Evolutionary conservation across 208 protist genomes (phyloP).

Genomic region (Trypanosoma avium): DNA sequence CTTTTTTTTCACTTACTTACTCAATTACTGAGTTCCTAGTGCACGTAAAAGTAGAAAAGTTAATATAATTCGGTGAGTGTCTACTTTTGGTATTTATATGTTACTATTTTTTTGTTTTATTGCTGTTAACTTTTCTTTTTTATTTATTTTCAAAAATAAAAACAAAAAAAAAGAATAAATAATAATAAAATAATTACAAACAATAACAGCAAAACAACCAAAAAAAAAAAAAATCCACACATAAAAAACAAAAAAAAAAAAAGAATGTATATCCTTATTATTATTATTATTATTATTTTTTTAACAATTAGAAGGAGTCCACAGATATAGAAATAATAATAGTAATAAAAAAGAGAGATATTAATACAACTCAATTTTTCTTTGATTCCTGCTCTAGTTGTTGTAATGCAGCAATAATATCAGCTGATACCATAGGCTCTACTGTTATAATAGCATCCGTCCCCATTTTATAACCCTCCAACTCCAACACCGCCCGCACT

Average conservation of each 20-base stretch:
- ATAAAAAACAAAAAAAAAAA: neutral
- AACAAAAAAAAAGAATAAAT: neutral
- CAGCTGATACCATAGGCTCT: constrained; percentile 69
- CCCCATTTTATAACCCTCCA: constrained; percentile 30
- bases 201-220: neutral
- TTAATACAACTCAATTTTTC: neutral
- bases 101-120: no score
- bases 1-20: no score
- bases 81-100: no score
- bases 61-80: no score
- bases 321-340: no score
- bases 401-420: constrained; percentile 46
- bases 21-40: no score
- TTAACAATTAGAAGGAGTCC: neutral
- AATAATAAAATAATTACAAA: neutral
- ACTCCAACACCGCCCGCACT: constrained; percentile 44
- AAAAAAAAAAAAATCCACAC: neutral
- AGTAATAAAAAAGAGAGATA: no score
- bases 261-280: neutral
- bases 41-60: neutral
- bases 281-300: neutral
- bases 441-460: constrained; percentile 32
- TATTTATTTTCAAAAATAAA: neutral
- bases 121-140: neutral
- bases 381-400: constrained; percentile 29